Evolutionary conservation across 2,329 filamentous ascomycete genomes (phyloP).

Genomic region (Leptographium radiaticola): DNA sequence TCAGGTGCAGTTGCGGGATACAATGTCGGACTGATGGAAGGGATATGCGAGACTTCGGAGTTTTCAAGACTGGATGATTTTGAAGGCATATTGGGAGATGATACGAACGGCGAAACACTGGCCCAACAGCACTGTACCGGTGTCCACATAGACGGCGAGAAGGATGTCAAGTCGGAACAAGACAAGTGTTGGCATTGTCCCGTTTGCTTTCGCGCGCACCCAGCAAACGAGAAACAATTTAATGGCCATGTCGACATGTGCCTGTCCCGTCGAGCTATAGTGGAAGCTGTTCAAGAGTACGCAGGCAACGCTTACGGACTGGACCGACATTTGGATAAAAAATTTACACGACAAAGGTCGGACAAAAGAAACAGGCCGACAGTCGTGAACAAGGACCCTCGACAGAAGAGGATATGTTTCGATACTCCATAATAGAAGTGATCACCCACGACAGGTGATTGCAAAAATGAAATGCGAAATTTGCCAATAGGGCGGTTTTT

Average conservation of each 20-base stretch:
- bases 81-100: background rate
- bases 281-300: conserved; percentile 57
- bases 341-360: conserved; percentile 18
- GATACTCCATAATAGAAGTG: conserved; percentile 12
- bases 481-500: too few relatives aligned
- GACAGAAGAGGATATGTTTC: conserved; percentile 41
- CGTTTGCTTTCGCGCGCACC: conserved; percentile 67
- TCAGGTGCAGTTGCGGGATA: background rate
- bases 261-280: conserved; percentile 74
- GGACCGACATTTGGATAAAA: conserved; percentile 21
- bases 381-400: conserved; percentile 22
- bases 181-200: conserved; percentile 68
- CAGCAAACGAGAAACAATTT: conserved; percentile 61
- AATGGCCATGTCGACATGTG: conserved; percentile 92
- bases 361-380: conserved; percentile 22
- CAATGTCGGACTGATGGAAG: background rate
- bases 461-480: too few relatives aligned
- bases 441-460: too few relatives aligned
- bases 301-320: conserved; percentile 11
- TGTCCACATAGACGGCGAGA: background rate
- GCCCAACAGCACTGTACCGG: background rate
- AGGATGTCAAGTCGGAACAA: background rate
- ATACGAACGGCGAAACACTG: background rate
- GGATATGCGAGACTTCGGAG: background rate
- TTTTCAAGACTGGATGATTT: background rate